Conservation (phyloP, 495 filamentous ascomycete species). For the Penicilliopsis zonata region DNA sequence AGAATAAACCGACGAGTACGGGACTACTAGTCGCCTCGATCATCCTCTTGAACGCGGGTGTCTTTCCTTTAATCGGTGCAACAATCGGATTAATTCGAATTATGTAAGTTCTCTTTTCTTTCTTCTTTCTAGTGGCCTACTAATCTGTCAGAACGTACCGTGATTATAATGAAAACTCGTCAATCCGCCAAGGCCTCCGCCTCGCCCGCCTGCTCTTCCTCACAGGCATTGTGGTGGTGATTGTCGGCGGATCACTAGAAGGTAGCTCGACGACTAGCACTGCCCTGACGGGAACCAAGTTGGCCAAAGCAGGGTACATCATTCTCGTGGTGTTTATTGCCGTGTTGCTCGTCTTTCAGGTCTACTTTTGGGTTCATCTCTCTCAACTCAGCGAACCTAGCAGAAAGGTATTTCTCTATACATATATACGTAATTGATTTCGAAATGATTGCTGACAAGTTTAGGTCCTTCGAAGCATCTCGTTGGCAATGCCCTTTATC, state of each 20-base stretch:
- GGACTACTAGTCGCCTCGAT: conserved; percentile 11
- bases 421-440: neutral
- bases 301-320: conserved; percentile 17
- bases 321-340: conserved; percentile 13
- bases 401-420: conserved; percentile 4
- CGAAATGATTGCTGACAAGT: neutral
- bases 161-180: conserved; percentile 3
- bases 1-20: conserved; percentile 6
- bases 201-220: conserved; percentile 13
- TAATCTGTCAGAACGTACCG: conserved; percentile 1
- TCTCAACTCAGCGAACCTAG: conserved; percentile 5
- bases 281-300: conserved; percentile 8
- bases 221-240: conserved; percentile 10
- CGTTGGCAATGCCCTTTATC: conserved; percentile 17
- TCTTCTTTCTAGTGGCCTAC: neutral
- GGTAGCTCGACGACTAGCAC: conserved; percentile 7
- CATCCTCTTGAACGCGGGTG: conserved; percentile 15
- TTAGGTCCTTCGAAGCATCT: conserved; percentile 8
- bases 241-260: conserved; percentile 13
- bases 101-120: conserved; percentile 10
- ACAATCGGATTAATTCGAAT: conserved; percentile 16
- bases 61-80: conserved; percentile 15
- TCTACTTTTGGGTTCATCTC: conserved; percentile 12
- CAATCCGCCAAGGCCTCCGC: conserved; percentile 5
- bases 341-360: conserved; percentile 10